These are phyloP conservation scores for Chrysopogon serrulatus DNA, from an alignment of 176 grass and related monocot species.

Conservation along the genomic window DNA sequence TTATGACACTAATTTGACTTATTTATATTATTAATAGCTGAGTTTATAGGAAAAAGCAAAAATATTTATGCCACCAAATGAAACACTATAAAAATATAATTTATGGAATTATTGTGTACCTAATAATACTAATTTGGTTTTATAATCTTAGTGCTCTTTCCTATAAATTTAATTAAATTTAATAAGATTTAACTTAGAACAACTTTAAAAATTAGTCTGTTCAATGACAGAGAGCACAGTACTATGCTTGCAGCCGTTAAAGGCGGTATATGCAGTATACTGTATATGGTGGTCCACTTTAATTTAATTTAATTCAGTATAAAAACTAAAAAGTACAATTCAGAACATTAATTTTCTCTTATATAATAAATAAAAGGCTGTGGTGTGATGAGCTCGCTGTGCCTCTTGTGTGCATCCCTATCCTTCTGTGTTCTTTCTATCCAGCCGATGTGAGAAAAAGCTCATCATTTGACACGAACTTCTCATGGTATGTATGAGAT, in stretches of 20 bases:
- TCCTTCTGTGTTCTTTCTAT: constrained; percentile 56
- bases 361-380: background rate
- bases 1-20: background rate
- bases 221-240: no score
- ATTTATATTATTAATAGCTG: background rate
- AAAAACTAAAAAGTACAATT: background rate
- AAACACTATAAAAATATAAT: background rate
- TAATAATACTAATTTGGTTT: background rate
- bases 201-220: no score
- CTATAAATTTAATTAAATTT: no score
- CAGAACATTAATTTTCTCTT: background rate
- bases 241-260: constrained; percentile 2
- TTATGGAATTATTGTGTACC: background rate
- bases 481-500: constrained; percentile 54
- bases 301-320: background rate
- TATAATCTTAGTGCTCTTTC: background rate
- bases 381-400: background rate
- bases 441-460: constrained; percentile 45
- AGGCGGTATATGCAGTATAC: background rate
- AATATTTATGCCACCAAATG: background rate
- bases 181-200: no score
- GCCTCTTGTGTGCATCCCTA: constrained; percentile 24
- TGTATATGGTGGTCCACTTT: background rate
- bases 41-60: background rate
- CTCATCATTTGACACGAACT: constrained; percentile 82